Evolutionary conservation across 805 yeast species (phyloP), one percentile per base, ranked within the genome.

Genomic region (Kazachstania africana): DNA sequence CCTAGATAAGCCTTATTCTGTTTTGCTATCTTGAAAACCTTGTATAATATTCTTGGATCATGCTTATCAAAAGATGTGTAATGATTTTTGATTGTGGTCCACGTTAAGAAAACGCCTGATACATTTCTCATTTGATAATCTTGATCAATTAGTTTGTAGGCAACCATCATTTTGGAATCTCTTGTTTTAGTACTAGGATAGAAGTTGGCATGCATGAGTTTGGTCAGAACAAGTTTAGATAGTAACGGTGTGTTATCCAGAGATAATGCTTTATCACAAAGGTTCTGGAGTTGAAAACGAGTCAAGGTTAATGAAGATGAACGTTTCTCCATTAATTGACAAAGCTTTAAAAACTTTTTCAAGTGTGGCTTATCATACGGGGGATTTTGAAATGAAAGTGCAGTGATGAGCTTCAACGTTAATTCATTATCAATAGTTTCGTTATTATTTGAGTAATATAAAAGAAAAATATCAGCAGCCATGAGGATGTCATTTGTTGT

Each of bases 21-120:
- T 10, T 44, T 35, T 27, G 38, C 43, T 8, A 39, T 32, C 21
- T 39, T 43, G 6, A 52, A 24, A 3, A 52, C 35, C 32, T 39
- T 44, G 35, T 40, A 44, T 6, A 52, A 15, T 4, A 50, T 47
- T 28, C 48, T 36, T 4, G 53, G 40, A 31, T 50, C 56, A 33
- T 49, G 53, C 3, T 36, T 32, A 4, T 32, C 16, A 4, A 49
- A 6, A 2, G 44, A 34, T 3, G 28, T 19, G 28, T 43, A 44
- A 18, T 32, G 24, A 24, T 41, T 29, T 25, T 43, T 38, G 5
- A 49, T 44, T 24, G 33, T 34, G 2, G 32, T 20, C 57, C 57
- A 52, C 3, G 43, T 37, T n/a, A 28, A 24, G 16, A 31, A 38
- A 1, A 49, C 43, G 5, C 56, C 55, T 4, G 54, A 44, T 4